These are phyloP conservation scores for Dichomitus squalens DNA, from an alignment of 1,284 basidiomycete genomes.

Conservation along the genomic window DNA sequence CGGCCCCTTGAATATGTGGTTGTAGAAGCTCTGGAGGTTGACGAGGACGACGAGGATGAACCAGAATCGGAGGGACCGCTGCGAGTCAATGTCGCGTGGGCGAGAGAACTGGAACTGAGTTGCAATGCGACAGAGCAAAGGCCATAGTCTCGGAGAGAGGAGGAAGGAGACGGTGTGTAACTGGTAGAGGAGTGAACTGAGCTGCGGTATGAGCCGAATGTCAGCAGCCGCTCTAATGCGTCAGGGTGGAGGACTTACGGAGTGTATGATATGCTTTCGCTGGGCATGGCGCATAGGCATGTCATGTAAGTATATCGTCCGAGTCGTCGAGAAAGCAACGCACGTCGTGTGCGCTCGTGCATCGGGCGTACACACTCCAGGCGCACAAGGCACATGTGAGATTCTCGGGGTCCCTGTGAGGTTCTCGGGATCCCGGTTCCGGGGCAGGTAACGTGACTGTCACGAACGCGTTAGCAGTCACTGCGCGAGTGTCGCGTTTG, in stretches of 20 bases:
- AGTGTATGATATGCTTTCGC: conserved; percentile 73
- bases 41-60: conserved; percentile 57
- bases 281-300: conserved; percentile 76
- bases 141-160: conserved; percentile 65
- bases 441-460: no score
- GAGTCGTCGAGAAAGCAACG: conserved; percentile 7
- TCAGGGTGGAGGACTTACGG: conserved; percentile 47
- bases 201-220: conserved; percentile 39
- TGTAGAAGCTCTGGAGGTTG: conserved; percentile 62
- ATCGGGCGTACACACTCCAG: no score
- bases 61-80: conserved; percentile 65
- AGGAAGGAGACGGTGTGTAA: conserved; percentile 75
- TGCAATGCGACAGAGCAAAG: conserved; percentile 54
- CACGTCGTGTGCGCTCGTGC: conserved; percentile 18
- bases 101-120: conserved; percentile 67
- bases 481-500: conserved; percentile 17
- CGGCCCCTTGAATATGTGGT: conserved; percentile 53
- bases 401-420: no score
- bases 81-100: conserved; percentile 63
- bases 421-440: no score
- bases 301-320: conserved; percentile 48
- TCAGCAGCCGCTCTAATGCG: neutral
- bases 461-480: conserved; percentile 24
- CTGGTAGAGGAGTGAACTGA: conserved; percentile 71
- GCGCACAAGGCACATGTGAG: no score